Percentiles rank a stretch among this genome's conserved stretches.
Evolutionary conservation across 306 rosid species (phyloP).

Genomic region (Alnus glutinosa): DNA sequence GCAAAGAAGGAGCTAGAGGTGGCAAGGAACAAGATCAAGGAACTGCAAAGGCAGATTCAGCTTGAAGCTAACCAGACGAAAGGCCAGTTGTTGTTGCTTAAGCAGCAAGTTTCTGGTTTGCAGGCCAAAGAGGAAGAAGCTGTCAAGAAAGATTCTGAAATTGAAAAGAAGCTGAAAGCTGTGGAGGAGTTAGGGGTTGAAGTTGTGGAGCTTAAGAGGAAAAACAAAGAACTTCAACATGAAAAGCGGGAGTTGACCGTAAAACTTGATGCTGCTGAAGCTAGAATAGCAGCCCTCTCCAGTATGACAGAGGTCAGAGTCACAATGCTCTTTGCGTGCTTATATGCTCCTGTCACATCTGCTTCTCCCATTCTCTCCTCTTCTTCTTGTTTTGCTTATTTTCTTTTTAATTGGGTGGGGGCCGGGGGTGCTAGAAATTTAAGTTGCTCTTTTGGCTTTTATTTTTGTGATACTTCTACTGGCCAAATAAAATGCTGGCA

Average conservation of each 20-base stretch:
- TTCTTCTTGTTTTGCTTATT: too few species aligned
- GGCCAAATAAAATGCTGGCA: not conserved
- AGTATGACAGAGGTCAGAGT: constrained; percentile 75
- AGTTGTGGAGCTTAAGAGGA: constrained; percentile 73
- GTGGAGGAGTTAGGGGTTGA: constrained; percentile 71
- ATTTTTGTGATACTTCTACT: not conserved
- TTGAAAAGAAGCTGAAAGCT: constrained; percentile 74
- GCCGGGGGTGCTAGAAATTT: not conserved
- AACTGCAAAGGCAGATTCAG: constrained; percentile 88
- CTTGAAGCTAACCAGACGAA: constrained; percentile 86
- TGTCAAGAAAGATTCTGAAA: constrained; percentile 67
- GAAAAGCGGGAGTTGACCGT: constrained; percentile 78
- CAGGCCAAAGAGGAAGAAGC: constrained; percentile 79
- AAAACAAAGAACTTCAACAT: constrained; percentile 81
- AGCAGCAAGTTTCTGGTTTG: constrained; percentile 80
- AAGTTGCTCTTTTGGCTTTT: not conserved
- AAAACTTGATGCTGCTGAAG: constrained; percentile 73
- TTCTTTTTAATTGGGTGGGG: too few species aligned
- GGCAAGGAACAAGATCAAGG: constrained; percentile 87
- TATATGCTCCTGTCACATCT: constrained; percentile 6
- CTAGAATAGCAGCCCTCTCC: constrained; percentile 57
- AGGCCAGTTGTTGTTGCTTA: constrained; percentile 86
- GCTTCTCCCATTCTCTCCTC: not conserved
- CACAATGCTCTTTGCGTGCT: constrained; percentile 11
- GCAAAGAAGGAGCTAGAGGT: constrained; percentile 74